Percentiles rank a stretch among this genome's conserved stretches.
phyloP scores from a whole-genome alignment of 768 basidiomycete genomes.

The Lactarius psammicola region DNA sequence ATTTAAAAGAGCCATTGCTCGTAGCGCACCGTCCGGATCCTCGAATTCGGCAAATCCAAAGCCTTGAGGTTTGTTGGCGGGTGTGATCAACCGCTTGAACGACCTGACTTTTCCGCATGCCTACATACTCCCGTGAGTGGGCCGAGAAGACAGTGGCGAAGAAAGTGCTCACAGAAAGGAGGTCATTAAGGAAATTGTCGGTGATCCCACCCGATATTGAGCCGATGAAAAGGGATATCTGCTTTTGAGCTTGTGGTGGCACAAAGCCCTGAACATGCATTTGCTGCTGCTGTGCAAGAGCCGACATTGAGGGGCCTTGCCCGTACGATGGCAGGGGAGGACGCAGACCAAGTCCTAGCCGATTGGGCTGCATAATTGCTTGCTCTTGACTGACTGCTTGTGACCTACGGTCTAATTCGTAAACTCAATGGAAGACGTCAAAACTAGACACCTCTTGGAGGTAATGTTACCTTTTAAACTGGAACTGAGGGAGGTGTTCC shows the following conservation, averaged over 20 bases:
- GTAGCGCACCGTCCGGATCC: conserved; percentile 86
- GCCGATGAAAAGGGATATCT: conserved; percentile 83
- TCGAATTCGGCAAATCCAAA: conserved; percentile 98
- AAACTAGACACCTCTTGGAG: not conserved
- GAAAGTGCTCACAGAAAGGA: conserved; percentile 65
- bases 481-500: not conserved
- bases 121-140: conserved; percentile 42
- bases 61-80: conserved; percentile 90
- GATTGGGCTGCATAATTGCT: conserved; percentile 59
- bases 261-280: conserved; percentile 57
- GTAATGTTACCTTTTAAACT: not conserved
- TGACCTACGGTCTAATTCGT: not conserved
- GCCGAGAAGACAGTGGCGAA: not conserved
- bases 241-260: conserved; percentile 66
- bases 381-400: not conserved
- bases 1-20: conserved; percentile 67
- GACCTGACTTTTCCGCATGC: conserved; percentile 87
- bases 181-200: conserved; percentile 72
- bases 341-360: conserved; percentile 84
- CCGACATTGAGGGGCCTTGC: conserved; percentile 89
- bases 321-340: conserved; percentile 84
- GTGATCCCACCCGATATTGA: conserved; percentile 93
- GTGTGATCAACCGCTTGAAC: conserved; percentile 90
- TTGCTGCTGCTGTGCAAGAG: conserved; percentile 85
- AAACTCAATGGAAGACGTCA: not conserved